Evolutionary conservation across 176 grass and related monocot species (phyloP).

Genomic region (Rhipidocladum racemiflorum): DNA sequence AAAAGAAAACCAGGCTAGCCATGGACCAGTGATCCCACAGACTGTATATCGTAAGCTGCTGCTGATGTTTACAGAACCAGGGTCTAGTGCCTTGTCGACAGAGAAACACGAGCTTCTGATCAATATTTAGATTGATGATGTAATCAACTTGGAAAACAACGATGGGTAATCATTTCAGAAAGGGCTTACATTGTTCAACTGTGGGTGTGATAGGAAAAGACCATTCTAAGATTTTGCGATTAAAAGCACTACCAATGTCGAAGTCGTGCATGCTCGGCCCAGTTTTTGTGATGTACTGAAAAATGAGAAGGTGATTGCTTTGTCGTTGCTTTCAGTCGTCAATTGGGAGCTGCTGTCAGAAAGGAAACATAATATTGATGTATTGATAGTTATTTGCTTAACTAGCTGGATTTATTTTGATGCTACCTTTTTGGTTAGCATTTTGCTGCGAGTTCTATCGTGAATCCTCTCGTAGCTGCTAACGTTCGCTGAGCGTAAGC

Average conservation of each 20-base stretch:
- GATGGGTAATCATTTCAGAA: background rate
- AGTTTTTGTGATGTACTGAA: slow-evolving; percentile 2
- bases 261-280: background rate
- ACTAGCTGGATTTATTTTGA: background rate
- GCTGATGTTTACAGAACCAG: slow-evolving; percentile 53
- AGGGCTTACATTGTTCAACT: background rate
- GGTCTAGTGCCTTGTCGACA: slow-evolving; percentile 41
- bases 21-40: slow-evolving; percentile 40
- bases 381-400: background rate
- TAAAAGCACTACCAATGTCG: background rate
- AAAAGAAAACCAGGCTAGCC: slow-evolving; percentile 13
- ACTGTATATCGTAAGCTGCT: slow-evolving; percentile 51
- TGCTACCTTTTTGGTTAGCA: background rate
- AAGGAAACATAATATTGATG: background rate
- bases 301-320: background rate
- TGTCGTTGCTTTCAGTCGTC: background rate
- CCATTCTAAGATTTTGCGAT: background rate
- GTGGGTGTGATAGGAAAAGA: background rate
- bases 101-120: slow-evolving; percentile 79
- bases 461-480: background rate
- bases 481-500: background rate
- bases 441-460: background rate
- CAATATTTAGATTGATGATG: no score
- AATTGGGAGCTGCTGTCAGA: background rate
- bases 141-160: background rate